Base-by-base conservation (phyloP, 192 early-diverging fungal species). In the Podila epicladia region DNA sequence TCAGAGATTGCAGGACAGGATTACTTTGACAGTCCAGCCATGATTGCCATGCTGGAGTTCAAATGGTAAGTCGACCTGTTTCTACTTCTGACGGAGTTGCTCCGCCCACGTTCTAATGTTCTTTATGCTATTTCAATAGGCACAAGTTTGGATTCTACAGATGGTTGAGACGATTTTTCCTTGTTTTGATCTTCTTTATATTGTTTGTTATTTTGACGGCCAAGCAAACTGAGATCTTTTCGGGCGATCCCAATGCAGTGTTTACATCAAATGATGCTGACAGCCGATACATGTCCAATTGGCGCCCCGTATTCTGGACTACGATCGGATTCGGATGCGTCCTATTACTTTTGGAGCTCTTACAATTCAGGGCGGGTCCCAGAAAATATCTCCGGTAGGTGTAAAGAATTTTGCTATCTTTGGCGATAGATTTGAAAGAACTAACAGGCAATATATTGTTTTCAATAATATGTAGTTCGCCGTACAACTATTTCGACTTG, bases 11-110 rank as follows among this genome's bases (percentile, higher is more conserved):
- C 77, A 51, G 77, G 77, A 50, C 71, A 73, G 20, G 77, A 80
- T 38, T 80, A 59, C 48, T 80, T 80, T 35, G 77, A 80, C 24
- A 80, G 77, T 65, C 77, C 77, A 13, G 77, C 77, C 37, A 80
- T 80, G 77, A 64, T 80, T 29, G 70, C 77, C 2, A 80, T 71
- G 7, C 45, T 80, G 3, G 71, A 68, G 53, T 80, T 73, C 51
- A 80, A 80, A 59, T 80, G 77, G 77, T 73, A 55, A 72, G 57
- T 48, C 35, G 6, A 20, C 38, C 41, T 62, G 1, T 19, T 62
- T 62, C 35, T 20, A 22, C 48, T 53, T 35, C 15, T 29, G 22
- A 63, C 35, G 2, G 24, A 9, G 19, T 74, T 67, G 24, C 6
- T 33, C 33, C 33, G 11, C 9, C 20, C 33, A 24, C 9, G 5